Evolutionary conservation across 768 basidiomycete species (phyloP), one percentile per base, ranked within the genome.

Genomic region (Kwoniella dendrophila): DNA sequence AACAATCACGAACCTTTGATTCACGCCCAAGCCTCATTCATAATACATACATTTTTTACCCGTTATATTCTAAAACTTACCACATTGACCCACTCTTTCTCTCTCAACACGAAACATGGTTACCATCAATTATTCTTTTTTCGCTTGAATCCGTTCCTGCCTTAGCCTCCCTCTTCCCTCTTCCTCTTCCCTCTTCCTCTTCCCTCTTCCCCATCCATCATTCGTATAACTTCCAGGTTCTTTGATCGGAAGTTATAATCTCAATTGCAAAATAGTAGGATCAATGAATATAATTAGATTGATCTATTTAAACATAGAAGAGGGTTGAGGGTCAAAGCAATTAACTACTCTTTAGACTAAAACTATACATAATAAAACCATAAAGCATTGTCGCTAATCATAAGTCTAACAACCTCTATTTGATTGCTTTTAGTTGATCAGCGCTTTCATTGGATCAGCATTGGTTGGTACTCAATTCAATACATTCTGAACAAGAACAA

Each of bases 91-190:
- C 27, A 30, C 14, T 14, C 10, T 11, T 51, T 20, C 11, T 3
- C 29, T 26, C n/a, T 11, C 24, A 33, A 51, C 32, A 11, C 29
- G 11, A 33, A 51, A 51, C 32, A 29, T 51, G 49, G 47, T 51
- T 51, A 51, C 32, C 49, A 51, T 51, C 49, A 51, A 18, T 27
- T 49, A 16, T 51, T 24, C 26, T 20, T 10, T 24, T 48, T 29
- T 26, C 18, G 49, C 29, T 51, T 51, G 49, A 33, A 51, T 51
- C 49, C 30, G 49, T 51, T 51, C 49, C 49, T 36, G 22, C 29
- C n/a, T n/a, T 38, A 38, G 8, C 36, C 36, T 38, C 36, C 41
- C 8, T 7, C 6, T 20, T 8, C 49, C 49, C 30, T 33, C 34
- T 34, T 27, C 47, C 24, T 30, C 6, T 7, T 40, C 38, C 20